Base-by-base conservation (phyloP, 163 green algal genomes). In the Scenedesmus sp. region DNA sequence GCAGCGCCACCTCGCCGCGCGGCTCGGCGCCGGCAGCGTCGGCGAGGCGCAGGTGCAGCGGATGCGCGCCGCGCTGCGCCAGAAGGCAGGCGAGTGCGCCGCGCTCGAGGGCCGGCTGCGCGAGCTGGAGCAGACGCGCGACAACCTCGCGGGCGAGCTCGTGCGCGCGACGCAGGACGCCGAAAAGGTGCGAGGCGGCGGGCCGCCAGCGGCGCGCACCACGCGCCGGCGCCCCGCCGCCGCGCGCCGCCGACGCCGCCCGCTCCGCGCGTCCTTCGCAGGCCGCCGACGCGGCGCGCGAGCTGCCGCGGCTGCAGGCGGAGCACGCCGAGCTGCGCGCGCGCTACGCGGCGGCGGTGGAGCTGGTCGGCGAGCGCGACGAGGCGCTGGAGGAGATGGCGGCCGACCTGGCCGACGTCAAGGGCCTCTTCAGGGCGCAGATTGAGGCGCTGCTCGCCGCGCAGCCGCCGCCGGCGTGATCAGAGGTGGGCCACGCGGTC, bases 351-450 rank as follows among this genome's bases (percentile, higher is more conserved):
- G 86, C 82, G 11, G 87, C 85, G 26, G 83, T 89, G 17, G 89
- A 95, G 86, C 79, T 94, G 62, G 75, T 93, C 50, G 88, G 87
- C 36, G 84, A 89, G 42, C 58, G 78, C 4, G 94, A 98, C 64
- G 96, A 99, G 88, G 83, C 87, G 73, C 78, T 98, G 53, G 93
- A 95, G 73, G 95, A 99, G 89, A 75, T 98, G 48, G 58, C 75
- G 17, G 90, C 86, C 0, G 95, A 99, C 77, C 76, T 98, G 57
- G 48, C 83, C 45, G 95, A 99, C 81, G 84, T 96, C 15, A 95
- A 94, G 75, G 34, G 83, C 58, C 63, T 95, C 75, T 97, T 96
- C 79, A 85, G 88, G 48, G 86, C 95, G 33, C 95, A 98, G 84
- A 91, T 98, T 24, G 89, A 97, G 31, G 83, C 80, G 20, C 85